Conservation (phyloP, 2,329 filamentous ascomycete species). For the Elsinoe batatas region DNA sequence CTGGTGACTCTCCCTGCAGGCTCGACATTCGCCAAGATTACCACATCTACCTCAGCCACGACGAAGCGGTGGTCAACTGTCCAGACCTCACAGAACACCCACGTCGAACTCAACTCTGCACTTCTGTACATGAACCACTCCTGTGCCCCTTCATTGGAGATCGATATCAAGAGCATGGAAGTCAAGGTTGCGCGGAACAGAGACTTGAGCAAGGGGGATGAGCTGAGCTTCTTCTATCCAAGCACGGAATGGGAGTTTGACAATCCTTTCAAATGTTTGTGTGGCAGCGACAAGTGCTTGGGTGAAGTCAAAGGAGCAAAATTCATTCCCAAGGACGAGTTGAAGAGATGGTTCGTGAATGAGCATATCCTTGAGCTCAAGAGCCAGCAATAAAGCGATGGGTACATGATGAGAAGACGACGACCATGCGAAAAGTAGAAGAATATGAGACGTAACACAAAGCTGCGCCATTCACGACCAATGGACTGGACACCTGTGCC, state of each 20-base stretch:
- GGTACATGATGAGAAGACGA: not conserved
- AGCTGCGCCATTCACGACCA: too few species aligned
- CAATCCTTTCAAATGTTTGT: constrained; percentile 36
- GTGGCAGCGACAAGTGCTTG: constrained; percentile 28
- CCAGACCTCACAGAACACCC: constrained; percentile 38
- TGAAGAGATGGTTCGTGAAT: constrained; percentile 34
- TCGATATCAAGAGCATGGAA: constrained; percentile 32
- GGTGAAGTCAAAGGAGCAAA: constrained; percentile 33
- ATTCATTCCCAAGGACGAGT: constrained; percentile 25
- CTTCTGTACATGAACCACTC: constrained; percentile 50
- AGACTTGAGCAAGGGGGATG: constrained; percentile 32
- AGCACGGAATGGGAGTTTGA: constrained; percentile 43
- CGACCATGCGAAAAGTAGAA: not conserved
- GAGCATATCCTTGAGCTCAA: constrained; percentile 29
- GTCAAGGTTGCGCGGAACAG: constrained; percentile 25
- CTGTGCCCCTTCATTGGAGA: constrained; percentile 43
- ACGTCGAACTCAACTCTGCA: constrained; percentile 49
- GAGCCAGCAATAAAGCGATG: constrained; percentile 7
- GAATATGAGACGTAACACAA: not conserved
- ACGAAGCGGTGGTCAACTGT: constrained; percentile 43
- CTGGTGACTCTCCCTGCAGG: constrained; percentile 42
- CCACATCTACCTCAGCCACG: constrained; percentile 33
- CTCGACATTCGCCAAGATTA: constrained; percentile 42
- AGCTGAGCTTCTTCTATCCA: constrained; percentile 41
- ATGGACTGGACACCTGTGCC: too few species aligned